These are phyloP conservation scores for Syzygium jambos DNA, from an alignment of 345 rosid genomes.

Conservation along the genomic window DNA sequence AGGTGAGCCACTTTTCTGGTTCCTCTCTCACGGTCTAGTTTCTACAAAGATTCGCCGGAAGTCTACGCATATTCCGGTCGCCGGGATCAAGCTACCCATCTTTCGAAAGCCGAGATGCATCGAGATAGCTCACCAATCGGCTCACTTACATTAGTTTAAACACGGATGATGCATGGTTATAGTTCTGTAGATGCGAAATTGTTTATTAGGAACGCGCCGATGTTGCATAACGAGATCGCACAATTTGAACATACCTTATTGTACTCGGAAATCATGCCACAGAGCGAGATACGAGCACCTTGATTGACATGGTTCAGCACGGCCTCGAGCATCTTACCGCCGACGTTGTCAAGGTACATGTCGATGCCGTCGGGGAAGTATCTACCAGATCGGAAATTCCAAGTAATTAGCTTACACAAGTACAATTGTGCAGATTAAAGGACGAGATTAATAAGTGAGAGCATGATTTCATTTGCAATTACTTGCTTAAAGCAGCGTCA, in stretches of 20 bases:
- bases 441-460: background rate
- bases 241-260: constrained; percentile 15
- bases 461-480: background rate
- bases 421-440: background rate
- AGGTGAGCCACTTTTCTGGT: background rate
- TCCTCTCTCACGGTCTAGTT: background rate
- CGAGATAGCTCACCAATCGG: background rate
- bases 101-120: background rate
- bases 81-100: background rate
- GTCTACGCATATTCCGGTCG: background rate
- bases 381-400: constrained; percentile 4
- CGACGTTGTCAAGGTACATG: constrained; percentile 40
- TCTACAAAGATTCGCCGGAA: background rate
- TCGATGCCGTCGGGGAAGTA: constrained; percentile 39
- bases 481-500: constrained; percentile 38
- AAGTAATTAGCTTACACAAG: background rate
- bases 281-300: constrained; percentile 18
- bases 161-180: background rate
- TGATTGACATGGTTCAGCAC: constrained; percentile 39
- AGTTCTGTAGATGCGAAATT: background rate
- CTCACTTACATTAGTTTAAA: background rate
- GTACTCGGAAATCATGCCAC: constrained; percentile 46
- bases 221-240: background rate
- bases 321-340: constrained; percentile 46
- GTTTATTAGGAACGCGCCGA: background rate